These are phyloP conservation scores for Tephrocybe sp. DNA, from an alignment of 768 basidiomycete genomes.

Conservation along the genomic window DNA sequence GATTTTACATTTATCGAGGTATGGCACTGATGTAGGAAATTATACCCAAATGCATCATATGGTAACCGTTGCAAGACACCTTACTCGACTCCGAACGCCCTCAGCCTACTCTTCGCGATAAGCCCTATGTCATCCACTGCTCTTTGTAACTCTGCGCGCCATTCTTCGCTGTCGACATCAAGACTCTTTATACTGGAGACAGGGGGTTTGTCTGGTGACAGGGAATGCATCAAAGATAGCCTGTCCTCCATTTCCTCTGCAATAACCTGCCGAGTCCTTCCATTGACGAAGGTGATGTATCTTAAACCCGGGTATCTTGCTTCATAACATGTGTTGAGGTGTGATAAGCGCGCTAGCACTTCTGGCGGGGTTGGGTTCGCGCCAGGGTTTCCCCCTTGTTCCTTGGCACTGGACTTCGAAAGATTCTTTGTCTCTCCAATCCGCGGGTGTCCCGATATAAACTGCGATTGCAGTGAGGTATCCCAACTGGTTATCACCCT, in stretches of 20 bases:
- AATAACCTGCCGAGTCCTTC: conserved; percentile 67
- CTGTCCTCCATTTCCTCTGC: conserved; percentile 77
- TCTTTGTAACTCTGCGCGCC: conserved; percentile 67
- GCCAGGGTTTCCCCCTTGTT: conserved; percentile 58
- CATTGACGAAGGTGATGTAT: conserved; percentile 93
- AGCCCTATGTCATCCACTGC: conserved; percentile 70
- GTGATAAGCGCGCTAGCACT: conserved; percentile 66
- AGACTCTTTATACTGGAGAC: conserved; percentile 35
- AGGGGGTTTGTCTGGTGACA: conserved; percentile 39
- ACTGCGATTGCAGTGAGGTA: conserved; percentile 46
- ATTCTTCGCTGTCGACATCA: conserved; percentile 39
- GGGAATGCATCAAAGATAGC: conserved; percentile 50
- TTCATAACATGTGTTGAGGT: conserved; percentile 81
- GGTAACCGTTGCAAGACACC: conserved; percentile 10
- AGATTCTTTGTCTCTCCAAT: conserved; percentile 83
- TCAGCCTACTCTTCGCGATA: conserved; percentile 73
- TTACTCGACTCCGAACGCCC: conserved; percentile 37
- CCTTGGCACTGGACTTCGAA: conserved; percentile 71
- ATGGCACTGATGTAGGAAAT: conserved; percentile 4
- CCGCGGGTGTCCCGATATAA: conserved; percentile 84
- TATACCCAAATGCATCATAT: not conserved
- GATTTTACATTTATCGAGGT: not conserved
- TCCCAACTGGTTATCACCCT: conserved; percentile 52
- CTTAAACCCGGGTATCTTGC: conserved; percentile 67
- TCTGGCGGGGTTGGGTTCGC: conserved; percentile 62